A percentile compares a stretch with the other conserved stretches of the same genome.
phyloP scores from a whole-genome alignment of 139 green algal species.

The Chlamydomonas sp. region DNA sequence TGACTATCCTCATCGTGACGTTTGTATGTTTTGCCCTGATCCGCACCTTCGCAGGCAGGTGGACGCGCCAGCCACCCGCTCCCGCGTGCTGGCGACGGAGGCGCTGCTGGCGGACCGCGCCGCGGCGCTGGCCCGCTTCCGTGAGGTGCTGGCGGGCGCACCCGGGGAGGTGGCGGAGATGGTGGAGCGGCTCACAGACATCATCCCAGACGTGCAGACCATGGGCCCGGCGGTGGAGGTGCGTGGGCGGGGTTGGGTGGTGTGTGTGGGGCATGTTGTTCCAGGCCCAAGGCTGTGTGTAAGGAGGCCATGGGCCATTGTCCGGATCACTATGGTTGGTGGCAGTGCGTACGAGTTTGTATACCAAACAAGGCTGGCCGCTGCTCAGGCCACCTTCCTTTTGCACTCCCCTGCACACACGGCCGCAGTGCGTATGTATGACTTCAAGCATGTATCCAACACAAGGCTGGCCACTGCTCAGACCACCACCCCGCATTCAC shows the following conservation, averaged over 20 bases:
- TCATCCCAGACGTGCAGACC: constrained; percentile 34
- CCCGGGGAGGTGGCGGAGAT: constrained; percentile 28
- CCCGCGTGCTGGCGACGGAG: constrained; percentile 32
- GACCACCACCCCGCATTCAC: no score
- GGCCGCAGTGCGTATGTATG: no score
- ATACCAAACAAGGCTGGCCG: no score
- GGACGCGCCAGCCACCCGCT: constrained; percentile 26
- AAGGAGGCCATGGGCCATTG: no score
- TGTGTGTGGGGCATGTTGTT: neutral
- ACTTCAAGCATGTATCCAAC: no score
- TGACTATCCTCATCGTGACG: neutral
- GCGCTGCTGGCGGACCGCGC: constrained; percentile 22
- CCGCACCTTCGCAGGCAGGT: neutral
- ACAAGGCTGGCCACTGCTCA: no score
- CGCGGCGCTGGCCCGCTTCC: constrained; percentile 4
- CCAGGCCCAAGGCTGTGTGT: no score
- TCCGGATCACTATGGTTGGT: no score
- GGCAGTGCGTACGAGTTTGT: no score
- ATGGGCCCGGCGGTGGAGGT: constrained; percentile 36
- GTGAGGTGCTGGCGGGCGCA: constrained; percentile 5
- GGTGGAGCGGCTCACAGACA: constrained; percentile 18
- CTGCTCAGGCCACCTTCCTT: no score
- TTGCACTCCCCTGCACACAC: no score
- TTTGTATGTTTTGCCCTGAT: neutral
- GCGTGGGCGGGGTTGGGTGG: neutral